phyloP scores from a whole-genome alignment of 305 asterid genomes.

The Solanum hybrid region DNA sequence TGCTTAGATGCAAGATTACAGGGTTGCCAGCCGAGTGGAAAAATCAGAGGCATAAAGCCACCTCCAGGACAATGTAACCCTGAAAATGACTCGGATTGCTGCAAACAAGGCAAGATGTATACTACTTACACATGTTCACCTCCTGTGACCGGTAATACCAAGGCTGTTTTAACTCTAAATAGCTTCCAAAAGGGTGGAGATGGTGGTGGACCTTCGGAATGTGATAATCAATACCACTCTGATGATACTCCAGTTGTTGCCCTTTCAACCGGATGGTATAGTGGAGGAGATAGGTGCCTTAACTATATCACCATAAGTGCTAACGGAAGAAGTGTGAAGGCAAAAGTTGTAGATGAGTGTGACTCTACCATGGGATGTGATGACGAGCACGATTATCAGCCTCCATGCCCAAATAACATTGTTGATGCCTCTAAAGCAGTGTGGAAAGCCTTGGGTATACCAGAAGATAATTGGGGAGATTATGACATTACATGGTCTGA shows the following conservation, averaged over 20 bases:
- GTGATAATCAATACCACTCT: conserved; percentile 29
- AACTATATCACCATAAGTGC: conserved; percentile 14
- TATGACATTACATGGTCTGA: conserved; percentile 28
- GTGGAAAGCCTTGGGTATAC: conserved; percentile 30
- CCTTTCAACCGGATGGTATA: conserved; percentile 37
- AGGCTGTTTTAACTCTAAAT: conserved; percentile 35
- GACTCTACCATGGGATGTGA: conserved; percentile 37
- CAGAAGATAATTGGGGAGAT: conserved; percentile 12
- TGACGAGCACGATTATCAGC: conserved; percentile 22
- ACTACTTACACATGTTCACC: conserved; percentile 37
- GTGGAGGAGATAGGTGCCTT: conserved; percentile 23
- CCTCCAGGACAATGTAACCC: conserved; percentile 37
- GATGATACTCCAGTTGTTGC: conserved; percentile 30
- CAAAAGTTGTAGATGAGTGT: conserved; percentile 38
- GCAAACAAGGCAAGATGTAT: conserved; percentile 28
- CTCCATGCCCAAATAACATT: conserved; percentile 26
- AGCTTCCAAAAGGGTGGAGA: conserved; percentile 33
- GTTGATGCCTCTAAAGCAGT: conserved; percentile 42
- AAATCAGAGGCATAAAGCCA: conserved; percentile 26
- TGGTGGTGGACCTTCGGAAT: conserved; percentile 34
- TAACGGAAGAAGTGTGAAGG: conserved; percentile 23
- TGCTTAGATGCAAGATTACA: neutral
- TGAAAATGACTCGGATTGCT: conserved; percentile 36
- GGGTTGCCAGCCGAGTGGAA: conserved; percentile 30
- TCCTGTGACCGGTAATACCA: conserved; percentile 16